Base-by-base conservation (phyloP, 2,329 filamentous ascomycete species). In the Trichoderma atrobrunneum region DNA sequence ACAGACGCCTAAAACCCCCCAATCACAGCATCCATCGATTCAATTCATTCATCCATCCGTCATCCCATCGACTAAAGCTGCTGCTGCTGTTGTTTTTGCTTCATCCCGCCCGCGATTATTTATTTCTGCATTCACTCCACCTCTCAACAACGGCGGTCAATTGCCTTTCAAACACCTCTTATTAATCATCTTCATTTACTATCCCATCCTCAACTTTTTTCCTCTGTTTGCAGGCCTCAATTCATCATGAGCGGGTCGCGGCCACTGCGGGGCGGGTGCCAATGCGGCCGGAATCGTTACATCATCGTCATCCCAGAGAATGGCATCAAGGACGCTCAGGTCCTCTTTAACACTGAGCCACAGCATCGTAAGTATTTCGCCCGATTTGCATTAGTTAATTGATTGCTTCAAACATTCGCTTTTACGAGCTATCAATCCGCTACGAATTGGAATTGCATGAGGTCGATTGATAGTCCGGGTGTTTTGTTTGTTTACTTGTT, bases 201-300 rank as follows among this genome's bases (percentile, higher is more conserved):
- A 24, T 24, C 11, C 11, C 0, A 18, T 26, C 4, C 12, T 32
- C 30, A 30, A 14, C n/a, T 66, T 56, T 24, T 21, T 48, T 34
- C 36, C 7, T 43, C 16, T 59, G 39, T 30, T 32, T 32, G 28
- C 26, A 30, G 66, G 21, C 18, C 11, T 21, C 34, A 36, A 36
- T 36, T 34, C 61, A 82, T 75, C 70, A 88, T 88, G 87, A 85
- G 79, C 78, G 79, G 81, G 65, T 78, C 82, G 72, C 83, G 87
- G 73, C 86, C 87, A 51, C 87, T 97, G 72, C 89, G 88, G 75
- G 94, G 94, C 77, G 89, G 90, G 75, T 97, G 95, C 84, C 90
- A 92, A 68, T 98, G 95, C 81, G 94, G 94, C 72, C 90, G 95
- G 73, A 97, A 96, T 78, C 87, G 91, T 78, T 97, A 97, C 82